phyloP scores from a whole-genome alignment of 768 basidiomycete species.

The Hygrophorus russula region DNA sequence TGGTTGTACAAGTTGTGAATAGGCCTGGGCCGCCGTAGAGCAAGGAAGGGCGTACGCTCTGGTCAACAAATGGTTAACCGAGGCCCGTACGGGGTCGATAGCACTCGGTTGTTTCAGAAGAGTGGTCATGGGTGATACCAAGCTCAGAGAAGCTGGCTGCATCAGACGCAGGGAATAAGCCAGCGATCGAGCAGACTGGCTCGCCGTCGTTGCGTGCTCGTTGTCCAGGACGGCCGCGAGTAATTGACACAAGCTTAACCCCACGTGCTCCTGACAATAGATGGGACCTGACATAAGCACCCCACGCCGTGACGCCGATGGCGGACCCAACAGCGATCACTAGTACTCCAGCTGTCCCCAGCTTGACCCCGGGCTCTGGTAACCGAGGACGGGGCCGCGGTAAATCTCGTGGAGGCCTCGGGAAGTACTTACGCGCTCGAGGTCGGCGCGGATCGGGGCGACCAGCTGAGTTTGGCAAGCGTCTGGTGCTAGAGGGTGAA shows the following conservation, averaged over 20 bases:
- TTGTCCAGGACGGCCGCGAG: too few relatives aligned
- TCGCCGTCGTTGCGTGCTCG: too few relatives aligned
- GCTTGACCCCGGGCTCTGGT: too few relatives aligned
- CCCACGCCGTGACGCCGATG: too few relatives aligned
- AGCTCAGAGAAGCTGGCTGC: too few relatives aligned
- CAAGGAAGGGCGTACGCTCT: constrained; percentile 62
- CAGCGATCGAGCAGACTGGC: too few relatives aligned
- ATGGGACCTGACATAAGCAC: too few relatives aligned
- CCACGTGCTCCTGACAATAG: too few relatives aligned
- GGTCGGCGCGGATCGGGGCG: constrained; percentile 50
- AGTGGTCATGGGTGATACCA: background rate
- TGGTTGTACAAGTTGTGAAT: constrained; percentile 64
- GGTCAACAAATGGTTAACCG: constrained; percentile 56
- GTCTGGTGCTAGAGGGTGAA: constrained; percentile 54
- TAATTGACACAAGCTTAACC: too few relatives aligned
- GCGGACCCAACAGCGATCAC: too few relatives aligned
- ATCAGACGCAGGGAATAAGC: too few relatives aligned
- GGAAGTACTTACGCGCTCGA: constrained; percentile 64
- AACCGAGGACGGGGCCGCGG: constrained; percentile 37
- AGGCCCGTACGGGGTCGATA: constrained; percentile 41
- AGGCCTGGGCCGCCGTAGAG: constrained; percentile 67
- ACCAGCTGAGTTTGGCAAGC: constrained; percentile 53
- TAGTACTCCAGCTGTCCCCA: too few relatives aligned
- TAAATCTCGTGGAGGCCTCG: constrained; percentile 55
- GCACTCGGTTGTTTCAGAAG: background rate